Conservation (phyloP, 139 green algal species). For the Penium margaritaceum region DNA sequence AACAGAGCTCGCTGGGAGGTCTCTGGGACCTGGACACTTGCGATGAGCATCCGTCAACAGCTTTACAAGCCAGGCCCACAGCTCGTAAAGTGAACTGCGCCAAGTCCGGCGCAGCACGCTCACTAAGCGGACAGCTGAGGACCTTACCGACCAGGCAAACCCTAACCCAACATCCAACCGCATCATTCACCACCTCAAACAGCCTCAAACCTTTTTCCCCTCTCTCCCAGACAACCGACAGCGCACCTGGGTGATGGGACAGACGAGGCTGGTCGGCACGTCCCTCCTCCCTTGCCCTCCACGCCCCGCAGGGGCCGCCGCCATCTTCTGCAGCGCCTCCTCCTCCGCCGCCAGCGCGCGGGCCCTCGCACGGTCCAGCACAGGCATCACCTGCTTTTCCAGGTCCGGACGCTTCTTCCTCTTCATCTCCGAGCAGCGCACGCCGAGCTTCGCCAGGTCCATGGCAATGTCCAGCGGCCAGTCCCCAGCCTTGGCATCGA, state of each 20-base stretch:
- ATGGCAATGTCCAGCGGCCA: slow-evolving; percentile 32
- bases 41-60: too few species aligned
- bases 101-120: too few species aligned
- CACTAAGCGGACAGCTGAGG: too few species aligned
- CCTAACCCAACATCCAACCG: too few species aligned
- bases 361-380: slow-evolving; percentile 6
- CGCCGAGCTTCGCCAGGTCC: slow-evolving; percentile 20
- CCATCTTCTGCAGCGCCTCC: slow-evolving; percentile 4
- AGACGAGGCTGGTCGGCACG: slow-evolving; percentile 30
- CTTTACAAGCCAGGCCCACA: too few species aligned
- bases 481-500: slow-evolving; percentile 18
- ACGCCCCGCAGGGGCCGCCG: background rate
- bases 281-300: background rate
- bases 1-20: too few species aligned
- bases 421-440: slow-evolving; percentile 29
- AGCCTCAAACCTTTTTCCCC: too few species aligned
- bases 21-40: too few species aligned
- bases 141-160: too few species aligned
- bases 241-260: slow-evolving; percentile 35
- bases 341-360: slow-evolving; percentile 15
- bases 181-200: too few species aligned
- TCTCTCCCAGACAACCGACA: too few species aligned
- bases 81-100: too few species aligned
- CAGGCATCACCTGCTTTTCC: slow-evolving; percentile 26
- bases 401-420: slow-evolving; percentile 32